A percentile compares a stretch with the other conserved stretches of the same genome.
Evolutionary conservation across 805 yeast genomes (phyloP).

Genomic region (Diddensiella santjacobensis): DNA sequence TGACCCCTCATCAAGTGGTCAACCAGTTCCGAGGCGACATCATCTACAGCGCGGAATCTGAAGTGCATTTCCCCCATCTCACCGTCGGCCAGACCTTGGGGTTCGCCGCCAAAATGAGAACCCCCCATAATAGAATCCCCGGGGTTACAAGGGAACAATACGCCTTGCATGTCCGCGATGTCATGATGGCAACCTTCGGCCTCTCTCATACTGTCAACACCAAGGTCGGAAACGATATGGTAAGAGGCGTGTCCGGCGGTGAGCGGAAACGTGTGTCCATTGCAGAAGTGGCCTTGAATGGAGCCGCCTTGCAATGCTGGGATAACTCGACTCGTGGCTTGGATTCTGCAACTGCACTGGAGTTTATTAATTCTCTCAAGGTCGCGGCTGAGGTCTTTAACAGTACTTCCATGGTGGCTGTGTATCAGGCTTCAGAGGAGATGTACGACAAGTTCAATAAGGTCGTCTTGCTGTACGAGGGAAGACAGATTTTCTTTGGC

Average conservation of each 20-base stretch:
- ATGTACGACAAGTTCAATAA: slow-evolving; percentile 54
- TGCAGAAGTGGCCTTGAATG: slow-evolving; percentile 46
- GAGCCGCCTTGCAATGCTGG: slow-evolving; percentile 53
- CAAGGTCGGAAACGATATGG: slow-evolving; percentile 43
- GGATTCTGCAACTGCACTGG: slow-evolving; percentile 67
- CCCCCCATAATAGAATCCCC: slow-evolving; percentile 53
- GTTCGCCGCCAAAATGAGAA: slow-evolving; percentile 51
- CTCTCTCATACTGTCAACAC: slow-evolving; percentile 41
- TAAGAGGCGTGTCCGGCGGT: slow-evolving; percentile 59
- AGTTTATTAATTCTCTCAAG: slow-evolving; percentile 56
- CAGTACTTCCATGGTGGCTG: slow-evolving; percentile 57
- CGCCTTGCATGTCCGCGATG: slow-evolving; percentile 47
- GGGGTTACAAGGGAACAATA: slow-evolving; percentile 49
- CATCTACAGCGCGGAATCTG: slow-evolving; percentile 62
- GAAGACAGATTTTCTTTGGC: slow-evolving; percentile 55
- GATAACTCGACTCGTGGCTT: slow-evolving; percentile 71
- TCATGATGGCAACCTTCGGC: slow-evolving; percentile 46
- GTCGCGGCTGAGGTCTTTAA: slow-evolving; percentile 48
- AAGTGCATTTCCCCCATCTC: slow-evolving; percentile 58
- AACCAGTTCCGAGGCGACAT: slow-evolving; percentile 57
- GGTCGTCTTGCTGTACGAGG: slow-evolving; percentile 51
- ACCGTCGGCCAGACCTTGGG: slow-evolving; percentile 58
- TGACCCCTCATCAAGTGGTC: slow-evolving; percentile 44
- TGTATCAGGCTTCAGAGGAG: slow-evolving; percentile 56
- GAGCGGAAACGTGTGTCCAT: slow-evolving; percentile 54